Evolutionary conservation across 768 basidiomycete species (phyloP), one percentile per base, ranked within the genome.

Genomic region (Tricholoma flavovirens): DNA sequence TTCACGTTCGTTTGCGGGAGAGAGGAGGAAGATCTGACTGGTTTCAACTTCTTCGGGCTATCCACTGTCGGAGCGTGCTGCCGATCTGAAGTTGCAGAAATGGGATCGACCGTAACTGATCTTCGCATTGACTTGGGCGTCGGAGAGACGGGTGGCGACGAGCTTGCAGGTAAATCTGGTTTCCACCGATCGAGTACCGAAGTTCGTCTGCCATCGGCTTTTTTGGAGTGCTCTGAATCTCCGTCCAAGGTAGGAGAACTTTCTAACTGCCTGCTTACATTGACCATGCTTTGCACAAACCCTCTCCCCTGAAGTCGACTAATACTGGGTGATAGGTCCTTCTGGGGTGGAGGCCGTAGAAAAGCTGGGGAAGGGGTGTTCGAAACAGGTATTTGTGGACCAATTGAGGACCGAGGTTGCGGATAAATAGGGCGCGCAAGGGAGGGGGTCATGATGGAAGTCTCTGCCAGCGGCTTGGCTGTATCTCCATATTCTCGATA

Each of bases 301-400:
- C 91, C 91, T 38, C 91, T 83, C 17, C 91, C 91, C 63, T 92
- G 85, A 15, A 93, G 71, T 57, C 90, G 75, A 58, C 88, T 92
- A 30, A 93, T 81, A 66, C 88, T 91, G 0, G 91, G 91, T 1
- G 89, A 90, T 3, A 81, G 81, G 45, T 90, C 89, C 66, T 91
- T 92, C 51, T 76, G 68, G 3, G 77, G 65, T 8, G 81, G 71
- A 2, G 75, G 72, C 45, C 81, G 83, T 24, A 84, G 71, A 65
- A 90, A 86, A 4, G 80, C 82, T 15, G 83, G 79, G 4, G 87
- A 82, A 26, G 78, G 67, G 19, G 73, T 72, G 14, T 67, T 60
- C 4, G 78, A 75, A 21, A 75, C 48, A 19, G 80, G 74, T 40
- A 77, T 74, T 49, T 73, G 76, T 24, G 77, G 78, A 36, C 66